These are phyloP conservation scores for Leucocoprinus birnbaumii DNA, from an alignment of 768 basidiomycete species.

Conservation along the genomic window DNA sequence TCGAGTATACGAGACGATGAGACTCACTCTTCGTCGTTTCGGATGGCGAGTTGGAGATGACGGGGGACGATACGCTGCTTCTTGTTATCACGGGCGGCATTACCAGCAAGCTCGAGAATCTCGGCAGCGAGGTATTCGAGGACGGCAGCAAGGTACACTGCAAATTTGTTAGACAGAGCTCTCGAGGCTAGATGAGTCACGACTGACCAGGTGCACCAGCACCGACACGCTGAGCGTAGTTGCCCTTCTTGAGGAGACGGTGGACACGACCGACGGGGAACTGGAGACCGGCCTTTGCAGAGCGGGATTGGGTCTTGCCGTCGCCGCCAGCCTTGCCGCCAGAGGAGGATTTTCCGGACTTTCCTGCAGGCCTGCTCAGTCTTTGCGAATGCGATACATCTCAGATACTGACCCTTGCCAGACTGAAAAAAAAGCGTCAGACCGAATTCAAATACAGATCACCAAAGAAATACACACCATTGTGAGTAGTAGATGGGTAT, in stretches of 20 bases:
- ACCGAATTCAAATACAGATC: neutral
- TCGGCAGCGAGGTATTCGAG: slow-evolving; percentile 92
- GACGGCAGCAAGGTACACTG: slow-evolving; percentile 90
- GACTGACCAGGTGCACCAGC: slow-evolving; percentile 77
- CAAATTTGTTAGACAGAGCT: neutral
- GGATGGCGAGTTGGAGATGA: slow-evolving; percentile 92
- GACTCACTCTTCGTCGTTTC: slow-evolving; percentile 86
- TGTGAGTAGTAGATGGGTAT: slow-evolving; percentile 6
- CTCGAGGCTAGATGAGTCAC: neutral
- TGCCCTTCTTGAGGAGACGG: slow-evolving; percentile 82
- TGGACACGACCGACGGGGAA: slow-evolving; percentile 95
- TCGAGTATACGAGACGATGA: slow-evolving; percentile 3
- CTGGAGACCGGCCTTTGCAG: slow-evolving; percentile 74
- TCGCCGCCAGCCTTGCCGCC: slow-evolving; percentile 62
- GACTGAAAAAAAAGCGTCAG: slow-evolving; percentile 9
- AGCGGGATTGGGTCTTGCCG: slow-evolving; percentile 64
- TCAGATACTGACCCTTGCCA: slow-evolving; percentile 7
- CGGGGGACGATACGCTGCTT: slow-evolving; percentile 95
- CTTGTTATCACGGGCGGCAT: slow-evolving; percentile 88
- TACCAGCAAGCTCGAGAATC: slow-evolving; percentile 91
- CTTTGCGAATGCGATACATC: neutral
- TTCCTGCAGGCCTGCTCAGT: slow-evolving; percentile 16
- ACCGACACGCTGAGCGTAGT: slow-evolving; percentile 86
- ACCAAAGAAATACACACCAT: slow-evolving; percentile 2
- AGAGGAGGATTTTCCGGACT: slow-evolving; percentile 65